phyloP scores from a whole-genome alignment of 495 filamentous ascomycete genomes.

The Lasiosphaeria hispida region DNA sequence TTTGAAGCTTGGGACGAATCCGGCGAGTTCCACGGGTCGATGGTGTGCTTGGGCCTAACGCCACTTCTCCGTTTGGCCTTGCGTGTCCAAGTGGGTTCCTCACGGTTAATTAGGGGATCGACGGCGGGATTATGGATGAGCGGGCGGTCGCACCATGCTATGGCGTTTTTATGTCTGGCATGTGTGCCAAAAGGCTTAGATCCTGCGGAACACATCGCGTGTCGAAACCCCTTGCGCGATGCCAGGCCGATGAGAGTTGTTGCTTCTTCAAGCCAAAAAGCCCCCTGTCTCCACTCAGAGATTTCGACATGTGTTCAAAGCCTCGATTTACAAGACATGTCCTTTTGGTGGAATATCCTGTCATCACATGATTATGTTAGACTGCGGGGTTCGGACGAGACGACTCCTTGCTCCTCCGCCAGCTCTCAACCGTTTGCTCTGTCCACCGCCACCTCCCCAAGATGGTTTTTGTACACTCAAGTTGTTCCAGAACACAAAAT shows the following conservation, averaged over 20 bases:
- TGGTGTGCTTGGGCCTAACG: slow-evolving; percentile 4
- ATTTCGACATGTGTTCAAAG: neutral
- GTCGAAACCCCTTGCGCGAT: slow-evolving; percentile 28
- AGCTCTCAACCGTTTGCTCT: neutral
- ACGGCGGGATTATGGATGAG: slow-evolving; percentile 27
- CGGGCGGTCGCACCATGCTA: slow-evolving; percentile 30
- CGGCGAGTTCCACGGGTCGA: slow-evolving; percentile 8
- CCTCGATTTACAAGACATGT: too few relatives aligned
- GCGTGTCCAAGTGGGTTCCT: slow-evolving; percentile 20
- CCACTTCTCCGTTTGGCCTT: neutral
- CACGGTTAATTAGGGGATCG: slow-evolving; percentile 33
- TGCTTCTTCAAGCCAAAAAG: neutral
- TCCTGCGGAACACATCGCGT: slow-evolving; percentile 36
- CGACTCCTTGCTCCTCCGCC: neutral
- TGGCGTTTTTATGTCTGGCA: slow-evolving; percentile 25
- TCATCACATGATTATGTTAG: slow-evolving; percentile 11
- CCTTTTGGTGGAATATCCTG: neutral
- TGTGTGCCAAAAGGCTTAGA: slow-evolving; percentile 32
- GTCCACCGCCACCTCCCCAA: neutral
- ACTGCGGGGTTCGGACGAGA: slow-evolving; percentile 2
- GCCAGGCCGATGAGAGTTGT: slow-evolving; percentile 14
- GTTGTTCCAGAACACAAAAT: slow-evolving; percentile 6
- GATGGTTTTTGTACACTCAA: neutral
- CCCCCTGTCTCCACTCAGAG: neutral
- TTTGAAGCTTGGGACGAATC: slow-evolving; percentile 24